These are phyloP conservation scores for Suillus hirtellus DNA, from an alignment of 768 basidiomycete species.

Conservation along the genomic window DNA sequence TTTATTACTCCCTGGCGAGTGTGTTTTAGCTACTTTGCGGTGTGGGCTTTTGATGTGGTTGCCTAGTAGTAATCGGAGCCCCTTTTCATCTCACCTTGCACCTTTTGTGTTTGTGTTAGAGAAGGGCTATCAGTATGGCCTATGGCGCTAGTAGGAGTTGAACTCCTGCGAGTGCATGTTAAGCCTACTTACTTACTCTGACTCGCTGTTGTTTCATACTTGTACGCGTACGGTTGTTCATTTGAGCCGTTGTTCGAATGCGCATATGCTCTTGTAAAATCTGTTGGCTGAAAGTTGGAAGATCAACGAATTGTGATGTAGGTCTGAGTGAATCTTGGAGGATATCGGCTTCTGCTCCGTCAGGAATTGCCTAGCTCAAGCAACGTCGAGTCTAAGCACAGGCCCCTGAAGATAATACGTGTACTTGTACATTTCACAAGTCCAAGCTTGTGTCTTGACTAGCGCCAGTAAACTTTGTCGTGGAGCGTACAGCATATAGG, in stretches of 20 bases:
- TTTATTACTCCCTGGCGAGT: constrained; percentile 8
- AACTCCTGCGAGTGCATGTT: neutral
- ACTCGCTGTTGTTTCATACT: constrained; percentile 2
- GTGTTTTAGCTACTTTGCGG: neutral
- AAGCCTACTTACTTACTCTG: neutral
- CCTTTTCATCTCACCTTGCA: neutral
- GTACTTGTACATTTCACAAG: neutral
- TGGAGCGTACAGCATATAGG: neutral
- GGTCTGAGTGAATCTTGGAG: neutral
- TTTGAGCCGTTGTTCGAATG: neutral
- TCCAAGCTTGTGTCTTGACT: neutral
- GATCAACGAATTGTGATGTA: neutral
- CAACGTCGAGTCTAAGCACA: neutral
- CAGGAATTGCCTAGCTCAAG: neutral
- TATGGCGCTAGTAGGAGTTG: neutral
- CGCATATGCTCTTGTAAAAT: neutral
- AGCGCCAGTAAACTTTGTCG: neutral
- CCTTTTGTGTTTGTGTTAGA: neutral
- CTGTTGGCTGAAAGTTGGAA: neutral
- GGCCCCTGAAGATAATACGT: neutral
- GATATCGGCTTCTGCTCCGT: neutral
- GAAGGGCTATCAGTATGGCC: neutral
- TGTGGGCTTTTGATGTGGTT: constrained; percentile 1
- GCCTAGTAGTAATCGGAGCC: neutral
- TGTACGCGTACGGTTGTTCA: constrained; percentile 7